Conservation (phyloP, 2,329 filamentous ascomycete genomes). For the Aspergillus neotritici region DNA sequence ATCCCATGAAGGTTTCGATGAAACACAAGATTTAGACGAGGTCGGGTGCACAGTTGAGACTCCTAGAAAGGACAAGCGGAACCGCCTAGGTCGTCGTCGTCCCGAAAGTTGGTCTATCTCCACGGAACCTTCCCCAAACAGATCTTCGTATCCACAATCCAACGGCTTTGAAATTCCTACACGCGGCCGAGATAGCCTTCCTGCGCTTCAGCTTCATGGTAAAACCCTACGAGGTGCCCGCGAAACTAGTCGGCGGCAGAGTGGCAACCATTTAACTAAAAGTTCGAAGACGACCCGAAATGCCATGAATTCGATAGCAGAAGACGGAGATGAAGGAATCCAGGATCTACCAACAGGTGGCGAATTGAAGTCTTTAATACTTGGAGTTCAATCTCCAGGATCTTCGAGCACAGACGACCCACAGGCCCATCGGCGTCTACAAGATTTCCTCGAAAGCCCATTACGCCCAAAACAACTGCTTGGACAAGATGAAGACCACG, state of each 20-base stretch:
- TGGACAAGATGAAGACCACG: neutral
- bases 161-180: conserved; percentile 1
- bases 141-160: neutral
- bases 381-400: neutral
- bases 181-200: neutral
- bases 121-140: neutral
- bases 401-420: neutral
- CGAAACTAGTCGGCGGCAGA: conserved; percentile 1
- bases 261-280: conserved; percentile 34
- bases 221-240: conserved; percentile 17
- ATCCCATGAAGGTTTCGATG: conserved; percentile 32
- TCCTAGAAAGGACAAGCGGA: conserved; percentile 34
- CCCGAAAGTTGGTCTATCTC: neutral
- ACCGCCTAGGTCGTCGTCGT: neutral
- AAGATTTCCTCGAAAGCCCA: conserved; percentile 28
- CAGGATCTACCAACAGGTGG: neutral
- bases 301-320: conserved; percentile 44
- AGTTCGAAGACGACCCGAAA: conserved; percentile 21
- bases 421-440: conserved; percentile 22
- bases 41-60: conserved; percentile 38
- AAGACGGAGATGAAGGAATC: conserved; percentile 43
- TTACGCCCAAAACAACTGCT: conserved; percentile 20
- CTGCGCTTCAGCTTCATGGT: conserved; percentile 26
- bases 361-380: neutral
- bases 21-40: conserved; percentile 58